Conservation (phyloP, 352 stramenopile species). For the Globisporangium paddicum region DNA sequence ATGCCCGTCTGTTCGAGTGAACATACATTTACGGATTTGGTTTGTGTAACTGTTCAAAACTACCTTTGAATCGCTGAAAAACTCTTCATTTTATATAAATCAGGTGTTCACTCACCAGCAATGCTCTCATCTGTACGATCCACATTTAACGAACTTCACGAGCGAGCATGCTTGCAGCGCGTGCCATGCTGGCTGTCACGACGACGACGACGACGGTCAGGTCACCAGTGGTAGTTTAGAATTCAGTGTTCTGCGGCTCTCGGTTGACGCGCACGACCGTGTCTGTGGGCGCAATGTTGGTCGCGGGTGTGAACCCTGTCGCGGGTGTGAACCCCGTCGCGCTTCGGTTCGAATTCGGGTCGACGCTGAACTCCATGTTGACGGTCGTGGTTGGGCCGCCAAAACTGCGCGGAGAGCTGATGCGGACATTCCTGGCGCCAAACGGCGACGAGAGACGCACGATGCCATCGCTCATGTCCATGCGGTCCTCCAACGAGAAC, state of each 20-base stretch:
- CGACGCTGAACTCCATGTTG: conserved; percentile 13
- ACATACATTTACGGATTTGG: background rate
- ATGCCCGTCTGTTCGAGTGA: background rate
- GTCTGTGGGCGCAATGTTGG: background rate
- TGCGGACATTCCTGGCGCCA: conserved; percentile 7
- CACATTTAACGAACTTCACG: background rate
- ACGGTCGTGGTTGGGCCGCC: background rate
- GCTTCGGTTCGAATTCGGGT: background rate
- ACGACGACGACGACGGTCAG: background rate
- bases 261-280: conserved; percentile 7
- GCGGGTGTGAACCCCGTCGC: background rate
- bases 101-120: background rate
- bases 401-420: conserved; percentile 6
- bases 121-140: background rate
- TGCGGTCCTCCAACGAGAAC: conserved; percentile 8
- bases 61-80: background rate
- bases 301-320: background rate
- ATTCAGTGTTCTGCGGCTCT: background rate
- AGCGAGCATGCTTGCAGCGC: background rate
- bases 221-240: too few relatives aligned
- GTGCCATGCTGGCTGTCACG: too few relatives aligned
- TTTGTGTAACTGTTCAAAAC: background rate
- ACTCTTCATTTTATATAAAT: background rate
- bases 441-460: conserved; percentile 15
- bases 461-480: conserved; percentile 5